phyloP scores from a whole-genome alignment of 805 yeast species.

The Wickerhamomyces mucosus region DNA sequence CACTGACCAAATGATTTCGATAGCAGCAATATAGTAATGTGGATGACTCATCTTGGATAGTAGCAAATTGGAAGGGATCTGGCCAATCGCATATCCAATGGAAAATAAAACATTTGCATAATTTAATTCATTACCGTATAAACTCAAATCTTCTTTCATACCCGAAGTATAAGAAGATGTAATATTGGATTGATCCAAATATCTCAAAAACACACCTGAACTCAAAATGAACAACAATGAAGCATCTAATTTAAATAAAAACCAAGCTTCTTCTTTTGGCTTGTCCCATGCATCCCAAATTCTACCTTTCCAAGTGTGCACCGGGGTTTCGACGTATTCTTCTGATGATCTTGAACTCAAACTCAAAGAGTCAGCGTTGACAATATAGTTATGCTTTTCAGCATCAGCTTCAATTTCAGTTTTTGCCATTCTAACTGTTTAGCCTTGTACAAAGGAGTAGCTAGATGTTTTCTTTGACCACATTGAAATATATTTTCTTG shows the following conservation, averaged over 20 bases:
- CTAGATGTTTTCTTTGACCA: no score
- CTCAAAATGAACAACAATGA: conserved; percentile 4
- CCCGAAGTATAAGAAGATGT: conserved; percentile 47
- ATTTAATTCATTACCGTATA: conserved; percentile 46
- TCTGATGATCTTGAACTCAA: no score
- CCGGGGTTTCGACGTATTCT: conserved; percentile 1
- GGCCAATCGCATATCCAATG: conserved; percentile 42
- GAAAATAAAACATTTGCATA: conserved; percentile 40
- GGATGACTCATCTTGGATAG: conserved; percentile 34
- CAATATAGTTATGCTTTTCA: no score
- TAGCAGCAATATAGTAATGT: conserved; percentile 24
- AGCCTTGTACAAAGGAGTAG: no score
- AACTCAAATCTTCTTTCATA: conserved; percentile 36
- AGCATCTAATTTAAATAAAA: conserved; percentile 4
- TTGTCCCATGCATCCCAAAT: conserved; percentile 9
- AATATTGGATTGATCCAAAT: conserved; percentile 45
- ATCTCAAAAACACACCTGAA: conserved; percentile 22
- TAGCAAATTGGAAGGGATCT: conserved; percentile 43
- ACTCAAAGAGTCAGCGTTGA: no score
- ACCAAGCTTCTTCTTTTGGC: conserved; percentile 4
- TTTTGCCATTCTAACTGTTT: no score
- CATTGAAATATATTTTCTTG: no score
- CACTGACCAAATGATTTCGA: conserved; percentile 42
- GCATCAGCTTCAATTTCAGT: no score
- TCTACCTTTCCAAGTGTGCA: conserved; percentile 5